Evolutionary conservation across 2,329 filamentous ascomycete genomes (phyloP), one percentile per base, ranked within the genome.

Genomic region (Cryoendolithus antarcticus): DNA sequence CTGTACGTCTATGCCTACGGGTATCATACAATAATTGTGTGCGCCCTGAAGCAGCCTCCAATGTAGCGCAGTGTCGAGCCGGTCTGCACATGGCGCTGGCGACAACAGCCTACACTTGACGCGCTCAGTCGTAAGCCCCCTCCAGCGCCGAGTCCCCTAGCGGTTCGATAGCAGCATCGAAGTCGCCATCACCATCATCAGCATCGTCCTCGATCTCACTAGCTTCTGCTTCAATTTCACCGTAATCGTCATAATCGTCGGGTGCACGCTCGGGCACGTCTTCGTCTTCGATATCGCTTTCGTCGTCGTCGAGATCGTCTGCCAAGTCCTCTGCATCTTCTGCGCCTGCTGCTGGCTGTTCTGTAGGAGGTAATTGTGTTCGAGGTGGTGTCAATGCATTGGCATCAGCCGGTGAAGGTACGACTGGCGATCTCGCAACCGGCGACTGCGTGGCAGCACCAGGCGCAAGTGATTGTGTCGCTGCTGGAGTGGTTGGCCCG

Each of bases 211-310:
- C 44, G 39, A 32, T 28, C 13, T 28, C 53, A 2, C 53, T 47
- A 10, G 38, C 44, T 9, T 42, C 44, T 13, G 47, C 48, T 5
- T 38, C 48, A 10, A 44, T 43, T 11, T 44, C 48, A 11, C 45
- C 45, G 32, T 48, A 46, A 19, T 50, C 46, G 3, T 46, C 44
- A 12, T 48, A 43, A 9, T 45, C 43, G n/a, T 40, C 42, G 11
- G 41, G 33, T 11, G 32, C 35, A 5, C 34, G 38, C 27, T 44
- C 35, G 32, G 33, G 32, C 19, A 35, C 27, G 24, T 39, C 38
- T 21, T 35, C n/a, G 13, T 42, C 37, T 8, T 45, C 43, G 19
- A 45, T 41, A 7, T 35, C 38, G 19, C 39, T 41, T 12, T 32
- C 15, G 11, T 43, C 38, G 10, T 32, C 38, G 8, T 39, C 42